phyloP scores from a whole-genome alignment of 345 rosid species.

The Sisymbrium altissimum region DNA sequence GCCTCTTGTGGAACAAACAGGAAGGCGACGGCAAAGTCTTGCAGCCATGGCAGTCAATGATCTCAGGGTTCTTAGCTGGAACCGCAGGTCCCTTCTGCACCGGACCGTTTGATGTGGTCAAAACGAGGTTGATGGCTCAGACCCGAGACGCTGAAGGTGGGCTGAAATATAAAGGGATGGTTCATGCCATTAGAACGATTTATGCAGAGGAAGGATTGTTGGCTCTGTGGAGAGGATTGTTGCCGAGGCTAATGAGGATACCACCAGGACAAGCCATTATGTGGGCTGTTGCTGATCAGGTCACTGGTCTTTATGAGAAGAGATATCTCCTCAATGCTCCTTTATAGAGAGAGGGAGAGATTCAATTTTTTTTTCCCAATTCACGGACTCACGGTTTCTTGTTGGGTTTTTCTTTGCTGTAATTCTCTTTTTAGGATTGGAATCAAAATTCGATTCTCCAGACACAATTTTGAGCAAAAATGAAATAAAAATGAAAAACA shows the following conservation, averaged over 20 bases:
- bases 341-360: slow-evolving; percentile 11
- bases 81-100: slow-evolving; percentile 92
- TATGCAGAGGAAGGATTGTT: slow-evolving; percentile 76
- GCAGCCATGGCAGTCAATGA: slow-evolving; percentile 95
- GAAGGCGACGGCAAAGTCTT: slow-evolving; percentile 88
- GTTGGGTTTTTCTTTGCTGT: neutral
- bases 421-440: neutral
- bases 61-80: slow-evolving; percentile 94
- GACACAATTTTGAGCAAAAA: neutral
- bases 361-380: neutral
- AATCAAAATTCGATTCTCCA: neutral
- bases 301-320: slow-evolving; percentile 76
- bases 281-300: slow-evolving; percentile 99
- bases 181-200: slow-evolving; percentile 81
- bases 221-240: slow-evolving; percentile 87
- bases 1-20: slow-evolving; percentile 81
- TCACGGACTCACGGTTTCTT: neutral
- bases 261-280: slow-evolving; percentile 98
- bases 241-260: slow-evolving; percentile 96
- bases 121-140: slow-evolving; percentile 96
- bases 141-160: slow-evolving; percentile 50
- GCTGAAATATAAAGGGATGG: slow-evolving; percentile 82
- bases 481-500: neutral
- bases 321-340: slow-evolving; percentile 47
- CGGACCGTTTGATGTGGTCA: slow-evolving; percentile 97